Conservation (phyloP, 306 rosid genomes). For the Rosa chinensis region DNA sequence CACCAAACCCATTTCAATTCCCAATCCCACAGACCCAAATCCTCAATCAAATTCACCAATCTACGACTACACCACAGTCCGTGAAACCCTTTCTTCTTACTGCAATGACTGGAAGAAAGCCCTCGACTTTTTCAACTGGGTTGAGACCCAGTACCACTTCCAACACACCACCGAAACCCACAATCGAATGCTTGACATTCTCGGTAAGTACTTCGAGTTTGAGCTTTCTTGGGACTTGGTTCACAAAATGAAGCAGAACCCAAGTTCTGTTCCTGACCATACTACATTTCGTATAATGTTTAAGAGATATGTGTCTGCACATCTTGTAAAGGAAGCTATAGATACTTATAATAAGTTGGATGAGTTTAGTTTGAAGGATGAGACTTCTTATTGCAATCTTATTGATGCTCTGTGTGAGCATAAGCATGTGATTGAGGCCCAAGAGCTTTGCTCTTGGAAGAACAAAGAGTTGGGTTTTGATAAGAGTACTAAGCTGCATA, state of each 20-base stretch:
- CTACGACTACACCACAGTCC: constrained; percentile 43
- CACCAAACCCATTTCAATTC: constrained; percentile 24
- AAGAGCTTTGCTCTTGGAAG: constrained; percentile 58
- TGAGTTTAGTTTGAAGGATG: constrained; percentile 68
- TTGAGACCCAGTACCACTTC: constrained; percentile 36
- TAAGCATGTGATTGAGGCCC: constrained; percentile 79
- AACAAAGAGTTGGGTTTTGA: constrained; percentile 21
- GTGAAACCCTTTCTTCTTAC: constrained; percentile 54
- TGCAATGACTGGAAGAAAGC: constrained; percentile 86
- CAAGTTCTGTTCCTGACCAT: constrained; percentile 60
- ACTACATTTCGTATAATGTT: constrained; percentile 73
- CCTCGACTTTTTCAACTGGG: constrained; percentile 81
- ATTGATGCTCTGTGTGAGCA: constrained; percentile 79
- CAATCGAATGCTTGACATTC: constrained; percentile 68
- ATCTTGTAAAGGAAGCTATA: constrained; percentile 61
- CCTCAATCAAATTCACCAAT: constrained; percentile 8
- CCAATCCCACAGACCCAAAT: neutral
- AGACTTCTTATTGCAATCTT: constrained; percentile 59
- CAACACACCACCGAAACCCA: constrained; percentile 66
- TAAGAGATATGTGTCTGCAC: constrained; percentile 75
- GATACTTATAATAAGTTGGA: constrained; percentile 44
- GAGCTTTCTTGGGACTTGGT: constrained; percentile 61
- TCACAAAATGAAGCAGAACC: constrained; percentile 51
- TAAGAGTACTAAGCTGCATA: constrained; percentile 51
- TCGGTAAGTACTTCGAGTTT: constrained; percentile 81